Evolutionary conservation across 2,329 filamentous ascomycete species (phyloP).

Genomic region (Dothideomycetidae sp.): DNA sequence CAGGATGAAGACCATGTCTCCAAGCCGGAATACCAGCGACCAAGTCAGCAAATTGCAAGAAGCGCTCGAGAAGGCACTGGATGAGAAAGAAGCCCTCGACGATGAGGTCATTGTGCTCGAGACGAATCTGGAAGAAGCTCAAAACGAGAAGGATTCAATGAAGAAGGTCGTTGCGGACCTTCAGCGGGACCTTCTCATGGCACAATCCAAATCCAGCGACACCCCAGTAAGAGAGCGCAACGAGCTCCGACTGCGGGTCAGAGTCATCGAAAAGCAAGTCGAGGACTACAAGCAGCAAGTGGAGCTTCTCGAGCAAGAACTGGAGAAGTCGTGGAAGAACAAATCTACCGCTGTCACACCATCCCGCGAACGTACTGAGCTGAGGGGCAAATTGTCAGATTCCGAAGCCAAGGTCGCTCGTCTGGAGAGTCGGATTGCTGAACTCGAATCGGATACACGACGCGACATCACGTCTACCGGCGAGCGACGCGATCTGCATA

Average conservation of each 20-base stretch:
- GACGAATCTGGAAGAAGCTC: slow-evolving; percentile 28
- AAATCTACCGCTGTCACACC: slow-evolving; percentile 19
- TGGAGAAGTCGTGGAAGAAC: slow-evolving; percentile 18
- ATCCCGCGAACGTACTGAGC: slow-evolving; percentile 21
- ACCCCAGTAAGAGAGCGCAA: slow-evolving; percentile 24
- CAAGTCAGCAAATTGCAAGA: slow-evolving; percentile 17
- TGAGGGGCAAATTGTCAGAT: slow-evolving; percentile 21
- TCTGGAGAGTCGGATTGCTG: slow-evolving; percentile 40
- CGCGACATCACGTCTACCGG: slow-evolving; percentile 32
- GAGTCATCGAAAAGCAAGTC: slow-evolving; percentile 20
- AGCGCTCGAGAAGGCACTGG: slow-evolving; percentile 28
- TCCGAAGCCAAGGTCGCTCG: slow-evolving; percentile 22
- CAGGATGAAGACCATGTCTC: slow-evolving; percentile 11
- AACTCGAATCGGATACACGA: slow-evolving; percentile 42
- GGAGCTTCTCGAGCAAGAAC: slow-evolving; percentile 23
- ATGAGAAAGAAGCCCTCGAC: slow-evolving; percentile 36
- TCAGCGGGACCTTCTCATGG: slow-evolving; percentile 22
- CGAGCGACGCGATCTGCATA: slow-evolving; percentile 46
- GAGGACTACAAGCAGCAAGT: slow-evolving; percentile 22
- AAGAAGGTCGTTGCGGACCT: slow-evolving; percentile 41
- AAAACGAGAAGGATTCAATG: slow-evolving; percentile 40
- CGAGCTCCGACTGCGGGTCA: slow-evolving; percentile 20
- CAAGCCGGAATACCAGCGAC: slow-evolving; percentile 11
- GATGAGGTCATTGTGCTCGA: slow-evolving; percentile 39
- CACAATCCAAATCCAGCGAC: slow-evolving; percentile 25